These are phyloP conservation scores for Mucor ambiguus DNA, from an alignment of 371 early-diverging fungal species.

Conservation along the genomic window DNA sequence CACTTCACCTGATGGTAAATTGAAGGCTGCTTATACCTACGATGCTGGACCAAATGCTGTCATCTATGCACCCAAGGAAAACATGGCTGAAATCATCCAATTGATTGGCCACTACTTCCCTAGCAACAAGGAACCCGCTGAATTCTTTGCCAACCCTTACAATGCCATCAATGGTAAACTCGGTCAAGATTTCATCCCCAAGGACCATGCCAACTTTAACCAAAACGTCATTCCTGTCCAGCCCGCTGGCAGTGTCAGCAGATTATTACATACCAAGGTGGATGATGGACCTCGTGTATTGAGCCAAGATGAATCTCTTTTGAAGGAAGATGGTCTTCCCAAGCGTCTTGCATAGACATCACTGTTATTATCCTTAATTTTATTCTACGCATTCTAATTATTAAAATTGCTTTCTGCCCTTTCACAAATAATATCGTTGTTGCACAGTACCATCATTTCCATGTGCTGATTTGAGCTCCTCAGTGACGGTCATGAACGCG, in stretches of 20 bases:
- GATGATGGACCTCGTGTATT: conserved; percentile 94
- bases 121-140: conserved; percentile 32
- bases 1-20: conserved; percentile 56
- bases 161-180: conserved; percentile 38
- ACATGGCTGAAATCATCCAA: conserved; percentile 84
- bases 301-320: conserved; percentile 57
- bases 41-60: conserved; percentile 99
- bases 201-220: conserved; percentile 47
- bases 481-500: conserved; percentile 1
- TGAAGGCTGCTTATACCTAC: conserved; percentile 84
- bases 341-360: conserved; percentile 36
- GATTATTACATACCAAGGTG: conserved; percentile 88
- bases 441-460: not conserved
- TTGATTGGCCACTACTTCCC: conserved; percentile 89
- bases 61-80: conserved; percentile 82
- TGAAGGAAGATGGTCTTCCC: conserved; percentile 61
- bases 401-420: conserved; percentile 1
- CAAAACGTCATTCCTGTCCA: conserved; percentile 65
- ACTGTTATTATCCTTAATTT: not conserved
- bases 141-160: conserved; percentile 71
- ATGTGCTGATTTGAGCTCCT: not conserved
- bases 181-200: conserved; percentile 52
- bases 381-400: not conserved
- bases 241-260: conserved; percentile 75
- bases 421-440: not conserved